These are phyloP conservation scores for Acer negundo DNA, from an alignment of 345 rosid genomes.

Conservation along the genomic window DNA sequence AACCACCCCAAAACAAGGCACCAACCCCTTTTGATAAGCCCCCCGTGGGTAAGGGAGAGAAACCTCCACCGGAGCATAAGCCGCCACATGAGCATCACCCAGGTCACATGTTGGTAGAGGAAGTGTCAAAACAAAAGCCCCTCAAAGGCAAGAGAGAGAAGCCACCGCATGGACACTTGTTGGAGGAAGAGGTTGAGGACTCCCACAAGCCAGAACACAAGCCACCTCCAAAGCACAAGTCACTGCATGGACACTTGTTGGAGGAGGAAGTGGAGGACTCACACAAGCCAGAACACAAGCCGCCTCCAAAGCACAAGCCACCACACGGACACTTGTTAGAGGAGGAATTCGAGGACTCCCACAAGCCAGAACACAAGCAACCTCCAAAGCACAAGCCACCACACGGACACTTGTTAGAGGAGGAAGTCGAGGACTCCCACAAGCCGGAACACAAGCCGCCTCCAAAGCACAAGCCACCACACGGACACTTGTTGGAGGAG, in stretches of 20 bases:
- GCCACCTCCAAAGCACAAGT: not conserved
- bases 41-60: conserved; percentile 9
- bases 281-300: conserved; percentile 13
- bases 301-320: conserved; percentile 4
- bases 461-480: not conserved
- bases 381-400: conserved; percentile 24
- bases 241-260: conserved; percentile 16
- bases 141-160: conserved; percentile 4
- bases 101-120: conserved; percentile 10
- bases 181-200: too few relatives aligned
- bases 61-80: conserved; percentile 14
- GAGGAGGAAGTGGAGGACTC: conserved; percentile 24
- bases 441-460: not conserved
- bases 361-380: not conserved
- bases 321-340: conserved; percentile 6
- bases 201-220: too few relatives aligned
- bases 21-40: conserved; percentile 11
- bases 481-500: too few relatives aligned
- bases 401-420: conserved; percentile 17
- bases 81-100: conserved; percentile 17
- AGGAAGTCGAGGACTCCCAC: conserved; percentile 22
- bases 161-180: too few relatives aligned
- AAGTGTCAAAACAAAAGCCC: not conserved
- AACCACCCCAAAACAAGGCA: conserved; percentile 22
- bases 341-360: conserved; percentile 21